These are phyloP conservation scores for Sequoiadendron giganteum DNA, from an alignment of 75 land plant genomes.

Conservation along the genomic window DNA sequence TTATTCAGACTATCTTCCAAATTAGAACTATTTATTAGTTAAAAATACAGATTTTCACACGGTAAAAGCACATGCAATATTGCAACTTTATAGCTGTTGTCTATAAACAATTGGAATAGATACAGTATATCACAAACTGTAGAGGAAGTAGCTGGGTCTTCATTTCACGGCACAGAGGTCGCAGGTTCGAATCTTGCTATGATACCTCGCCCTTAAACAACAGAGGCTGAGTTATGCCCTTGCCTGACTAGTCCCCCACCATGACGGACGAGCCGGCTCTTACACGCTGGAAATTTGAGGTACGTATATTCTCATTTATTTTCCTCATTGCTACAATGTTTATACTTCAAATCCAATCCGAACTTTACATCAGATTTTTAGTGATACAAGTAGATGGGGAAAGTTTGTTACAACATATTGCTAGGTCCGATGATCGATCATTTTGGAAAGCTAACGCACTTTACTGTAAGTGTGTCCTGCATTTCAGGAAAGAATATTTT, in stretches of 20 bases:
- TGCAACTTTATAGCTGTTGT: too few relatives aligned
- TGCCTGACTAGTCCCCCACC: neutral
- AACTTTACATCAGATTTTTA: neutral
- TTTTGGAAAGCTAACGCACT: neutral
- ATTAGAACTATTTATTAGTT: too few relatives aligned
- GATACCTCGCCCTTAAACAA: neutral
- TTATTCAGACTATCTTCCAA: too few relatives aligned
- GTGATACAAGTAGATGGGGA: neutral
- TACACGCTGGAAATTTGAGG: constrained; percentile 48
- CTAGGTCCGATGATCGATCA: neutral
- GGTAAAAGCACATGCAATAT: too few relatives aligned
- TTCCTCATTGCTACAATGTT: neutral
- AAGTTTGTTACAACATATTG: neutral
- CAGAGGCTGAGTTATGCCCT: neutral
- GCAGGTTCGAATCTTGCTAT: neutral
- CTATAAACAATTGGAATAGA: too few relatives aligned
- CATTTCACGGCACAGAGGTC: neutral
- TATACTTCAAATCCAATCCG: neutral
- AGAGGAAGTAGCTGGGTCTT: neutral
- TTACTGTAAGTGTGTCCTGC: too few relatives aligned
- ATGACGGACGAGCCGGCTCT: constrained; percentile 32
- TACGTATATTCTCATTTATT: neutral
- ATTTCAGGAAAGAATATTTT: neutral
- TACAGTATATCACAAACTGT: too few relatives aligned
- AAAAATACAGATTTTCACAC: too few relatives aligned